A percentile compares a stretch with the other conserved stretches of the same genome.
phyloP scores from a whole-genome alignment of 2,329 filamentous ascomycete species.

The Metarhizium sp. region DNA sequence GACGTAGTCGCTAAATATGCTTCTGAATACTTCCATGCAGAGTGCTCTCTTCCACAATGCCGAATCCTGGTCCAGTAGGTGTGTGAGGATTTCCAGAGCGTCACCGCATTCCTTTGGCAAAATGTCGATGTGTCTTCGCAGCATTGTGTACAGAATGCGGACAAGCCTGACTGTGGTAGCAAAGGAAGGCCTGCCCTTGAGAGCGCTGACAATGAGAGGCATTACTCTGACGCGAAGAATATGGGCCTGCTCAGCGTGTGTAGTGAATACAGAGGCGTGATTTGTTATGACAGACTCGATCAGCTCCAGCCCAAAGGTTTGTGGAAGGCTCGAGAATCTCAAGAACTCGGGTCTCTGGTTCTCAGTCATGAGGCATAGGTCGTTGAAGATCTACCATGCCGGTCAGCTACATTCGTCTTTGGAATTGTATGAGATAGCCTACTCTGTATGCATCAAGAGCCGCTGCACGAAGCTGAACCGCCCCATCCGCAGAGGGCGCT shows the following conservation, averaged over 20 bases:
- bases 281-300: conserved; percentile 86
- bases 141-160: conserved; percentile 71
- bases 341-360: conserved; percentile 77
- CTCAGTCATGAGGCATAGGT: conserved; percentile 81
- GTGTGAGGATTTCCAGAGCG: conserved; percentile 70
- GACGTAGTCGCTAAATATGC: conserved; percentile 72
- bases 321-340: conserved; percentile 65
- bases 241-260: conserved; percentile 71
- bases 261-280: conserved; percentile 69
- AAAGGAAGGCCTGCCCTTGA: conserved; percentile 73
- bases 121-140: conserved; percentile 68
- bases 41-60: conserved; percentile 78
- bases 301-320: conserved; percentile 80
- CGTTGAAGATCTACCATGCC: conserved; percentile 62
- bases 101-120: conserved; percentile 74
- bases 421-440: conserved; percentile 12
- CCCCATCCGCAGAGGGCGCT: conserved; percentile 55
- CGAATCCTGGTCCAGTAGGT: conserved; percentile 80
- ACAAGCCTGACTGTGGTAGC: conserved; percentile 73
- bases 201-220: conserved; percentile 68
- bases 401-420: conserved; percentile 6
- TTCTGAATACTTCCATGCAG: conserved; percentile 84
- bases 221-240: conserved; percentile 70
- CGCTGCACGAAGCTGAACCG: conserved; percentile 60
- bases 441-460: conserved; percentile 79